Evolutionary conservation across 2,329 filamentous ascomycete species (phyloP), one percentile per base, ranked within the genome.

Genomic region (Epichloe baconii): DNA sequence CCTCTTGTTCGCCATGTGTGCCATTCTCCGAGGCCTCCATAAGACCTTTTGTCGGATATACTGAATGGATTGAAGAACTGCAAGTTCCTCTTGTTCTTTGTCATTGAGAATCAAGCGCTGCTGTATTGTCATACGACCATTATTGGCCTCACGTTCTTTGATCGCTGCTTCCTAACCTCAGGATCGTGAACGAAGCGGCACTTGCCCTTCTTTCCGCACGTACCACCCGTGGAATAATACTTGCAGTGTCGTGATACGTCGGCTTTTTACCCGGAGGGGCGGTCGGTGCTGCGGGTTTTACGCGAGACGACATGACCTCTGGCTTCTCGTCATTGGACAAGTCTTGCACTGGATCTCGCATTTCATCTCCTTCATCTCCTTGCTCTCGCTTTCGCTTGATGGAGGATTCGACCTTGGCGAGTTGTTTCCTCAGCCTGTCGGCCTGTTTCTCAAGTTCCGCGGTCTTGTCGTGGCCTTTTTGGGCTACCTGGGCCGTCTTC

Each of bases 121-220:
- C 64, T 80, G 77, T 50, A 84, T 74, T 4, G 81, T 84, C 66
- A 83, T 75, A 48, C 78, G 77, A 45, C 81, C 81, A 54, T 81
- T 79, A 58, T 84, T 84, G 59, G 74, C 72, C 59, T 81, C 79
- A 53, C 80, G 76, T 62, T 83, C 80, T 60, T 74, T 76, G 47
- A 84, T 71, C 52, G 80, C 80, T 56, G 78, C 78, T 59, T 81
- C 78, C 81, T 74, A 52, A 82, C 76, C 55, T 77, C 75, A 17
- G 76, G 74, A 62, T 85, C 81, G 64, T 85, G 81, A 56, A 83
- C 79, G 68, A 85, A 85, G 68, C 81, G 81, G 71, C 81, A 85
- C 79, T 84, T 84, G 79, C 79, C 79, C 76, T 83, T 83, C 74
- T 85, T 85, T 49, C 80, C 81, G 67, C 81, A 85, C 52, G 73